Conservation (phyloP, 2,329 filamentous ascomycete genomes). For the Chaetomiaceae sp. region DNA sequence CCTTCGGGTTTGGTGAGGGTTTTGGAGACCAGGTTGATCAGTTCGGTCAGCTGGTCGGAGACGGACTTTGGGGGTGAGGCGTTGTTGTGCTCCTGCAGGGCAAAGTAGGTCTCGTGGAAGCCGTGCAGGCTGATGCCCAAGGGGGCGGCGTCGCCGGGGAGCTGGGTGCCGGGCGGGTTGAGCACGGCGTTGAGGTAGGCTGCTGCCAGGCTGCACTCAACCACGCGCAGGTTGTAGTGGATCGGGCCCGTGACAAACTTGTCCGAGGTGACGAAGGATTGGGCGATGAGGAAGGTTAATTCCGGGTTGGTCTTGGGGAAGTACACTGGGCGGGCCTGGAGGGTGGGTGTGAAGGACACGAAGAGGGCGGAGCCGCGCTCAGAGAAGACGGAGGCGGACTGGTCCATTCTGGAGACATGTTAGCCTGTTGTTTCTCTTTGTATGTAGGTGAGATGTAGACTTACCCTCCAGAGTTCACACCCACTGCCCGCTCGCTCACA, state of each 20-base stretch:
- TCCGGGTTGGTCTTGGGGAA: conserved; percentile 80
- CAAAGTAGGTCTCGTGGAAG: conserved; percentile 81
- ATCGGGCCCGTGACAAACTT: conserved; percentile 91
- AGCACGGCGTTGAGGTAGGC: conserved; percentile 58
- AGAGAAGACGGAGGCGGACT: conserved; percentile 92
- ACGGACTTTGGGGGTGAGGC: conserved; percentile 28
- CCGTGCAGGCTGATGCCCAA: conserved; percentile 78
- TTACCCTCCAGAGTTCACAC: conserved; percentile 92
- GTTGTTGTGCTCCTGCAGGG: conserved; percentile 42
- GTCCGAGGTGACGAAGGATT: conserved; percentile 89
- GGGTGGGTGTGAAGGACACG: conserved; percentile 78
- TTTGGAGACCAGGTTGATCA: conserved; percentile 65
- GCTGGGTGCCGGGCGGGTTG: conserved; percentile 51
- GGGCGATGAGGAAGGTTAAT: conserved; percentile 86
- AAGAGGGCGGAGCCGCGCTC: conserved; percentile 80
- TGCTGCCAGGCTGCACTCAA: conserved; percentile 89
- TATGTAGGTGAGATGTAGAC: conserved; percentile 28
- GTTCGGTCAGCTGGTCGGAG: conserved; percentile 65
- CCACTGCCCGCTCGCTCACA: conserved; percentile 87
- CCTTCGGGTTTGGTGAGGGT: conserved; percentile 75
- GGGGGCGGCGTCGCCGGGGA: conserved; percentile 75
- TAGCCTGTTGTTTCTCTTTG: background rate
- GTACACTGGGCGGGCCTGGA: conserved; percentile 71
- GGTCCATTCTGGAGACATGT: conserved; percentile 71
- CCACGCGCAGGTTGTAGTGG: conserved; percentile 94